These are phyloP conservation scores for Saturnispora saitoi DNA, from an alignment of 805 yeast species.

Conservation along the genomic window DNA sequence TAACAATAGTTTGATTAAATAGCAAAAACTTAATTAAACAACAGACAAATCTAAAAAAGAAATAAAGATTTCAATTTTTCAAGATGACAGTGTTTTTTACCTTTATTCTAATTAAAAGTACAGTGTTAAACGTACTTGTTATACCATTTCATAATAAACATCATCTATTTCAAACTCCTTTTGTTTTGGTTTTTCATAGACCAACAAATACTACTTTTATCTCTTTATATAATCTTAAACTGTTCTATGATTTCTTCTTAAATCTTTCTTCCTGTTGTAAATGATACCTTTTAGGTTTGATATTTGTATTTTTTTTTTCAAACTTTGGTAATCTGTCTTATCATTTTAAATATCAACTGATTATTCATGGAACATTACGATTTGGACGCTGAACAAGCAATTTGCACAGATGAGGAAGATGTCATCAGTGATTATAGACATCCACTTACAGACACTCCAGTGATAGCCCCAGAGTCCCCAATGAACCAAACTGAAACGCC, in stretches of 20 bases:
- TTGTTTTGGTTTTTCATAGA: background rate
- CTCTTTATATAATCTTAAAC: background rate
- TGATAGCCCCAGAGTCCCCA: conserved; percentile 53
- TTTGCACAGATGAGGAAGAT: background rate
- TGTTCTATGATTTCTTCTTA: no score
- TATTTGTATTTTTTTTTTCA: no score
- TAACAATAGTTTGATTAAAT: background rate
- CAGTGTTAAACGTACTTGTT: no score
- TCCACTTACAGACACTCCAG: conserved; percentile 69
- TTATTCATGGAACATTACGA: background rate
- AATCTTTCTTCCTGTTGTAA: no score
- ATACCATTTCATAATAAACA: background rate
- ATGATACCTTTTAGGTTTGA: no score
- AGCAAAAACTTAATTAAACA: no score
- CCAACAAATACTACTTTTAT: background rate
- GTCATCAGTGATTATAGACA: conserved; percentile 22
- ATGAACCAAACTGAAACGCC: conserved; percentile 9
- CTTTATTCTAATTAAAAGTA: no score
- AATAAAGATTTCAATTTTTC: no score
- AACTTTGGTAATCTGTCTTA: background rate
- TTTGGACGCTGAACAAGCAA: background rate
- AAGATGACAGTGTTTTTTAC: no score
- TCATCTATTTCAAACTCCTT: background rate
- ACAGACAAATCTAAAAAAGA: no score
- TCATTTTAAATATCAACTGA: background rate